A percentile compares a stretch with the other conserved stretches of the same genome.
These are phyloP conservation scores for Scedosporium apiospermum DNA, from an alignment of 2,329 filamentous ascomycete species.

Conservation along the genomic window DNA sequence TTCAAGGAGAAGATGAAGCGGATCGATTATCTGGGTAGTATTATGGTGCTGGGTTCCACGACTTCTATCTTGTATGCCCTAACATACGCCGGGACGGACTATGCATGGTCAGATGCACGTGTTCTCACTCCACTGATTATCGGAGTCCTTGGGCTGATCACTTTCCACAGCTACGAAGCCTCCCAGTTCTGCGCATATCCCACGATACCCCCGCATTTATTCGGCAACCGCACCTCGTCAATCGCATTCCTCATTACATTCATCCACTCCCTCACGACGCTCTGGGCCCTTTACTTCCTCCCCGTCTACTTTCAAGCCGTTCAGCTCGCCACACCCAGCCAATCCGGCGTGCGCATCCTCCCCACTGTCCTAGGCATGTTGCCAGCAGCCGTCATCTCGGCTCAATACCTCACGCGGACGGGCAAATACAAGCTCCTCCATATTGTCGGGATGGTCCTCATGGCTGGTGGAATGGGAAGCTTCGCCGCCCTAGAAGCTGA, in stretches of 20 bases:
- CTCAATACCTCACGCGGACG: slow-evolving; percentile 22
- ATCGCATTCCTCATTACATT: slow-evolving; percentile 24
- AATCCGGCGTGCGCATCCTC: slow-evolving; percentile 16
- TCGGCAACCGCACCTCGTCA: slow-evolving; percentile 26
- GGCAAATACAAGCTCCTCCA: slow-evolving; percentile 37
- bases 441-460: slow-evolving; percentile 23
- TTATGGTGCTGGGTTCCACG: slow-evolving; percentile 27
- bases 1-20: slow-evolving; percentile 18
- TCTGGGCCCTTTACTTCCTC: slow-evolving; percentile 27
- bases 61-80: slow-evolving; percentile 32
- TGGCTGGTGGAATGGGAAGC: slow-evolving; percentile 28
- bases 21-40: slow-evolving; percentile 35
- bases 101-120: slow-evolving; percentile 29
- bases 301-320: slow-evolving; percentile 38
- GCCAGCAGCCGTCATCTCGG: slow-evolving; percentile 11
- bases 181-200: not conserved
- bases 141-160: slow-evolving; percentile 20
- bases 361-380: slow-evolving; percentile 9
- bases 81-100: slow-evolving; percentile 30
- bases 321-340: slow-evolving; percentile 25
- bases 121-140: slow-evolving; percentile 33
- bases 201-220: not conserved
- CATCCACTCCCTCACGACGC: slow-evolving; percentile 20
- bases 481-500: slow-evolving; percentile 28
- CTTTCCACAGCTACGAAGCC: slow-evolving; percentile 12